phyloP scores from a whole-genome alignment of 2,329 filamentous ascomycete genomes.

The Colletotrichum ledebouriae region DNA sequence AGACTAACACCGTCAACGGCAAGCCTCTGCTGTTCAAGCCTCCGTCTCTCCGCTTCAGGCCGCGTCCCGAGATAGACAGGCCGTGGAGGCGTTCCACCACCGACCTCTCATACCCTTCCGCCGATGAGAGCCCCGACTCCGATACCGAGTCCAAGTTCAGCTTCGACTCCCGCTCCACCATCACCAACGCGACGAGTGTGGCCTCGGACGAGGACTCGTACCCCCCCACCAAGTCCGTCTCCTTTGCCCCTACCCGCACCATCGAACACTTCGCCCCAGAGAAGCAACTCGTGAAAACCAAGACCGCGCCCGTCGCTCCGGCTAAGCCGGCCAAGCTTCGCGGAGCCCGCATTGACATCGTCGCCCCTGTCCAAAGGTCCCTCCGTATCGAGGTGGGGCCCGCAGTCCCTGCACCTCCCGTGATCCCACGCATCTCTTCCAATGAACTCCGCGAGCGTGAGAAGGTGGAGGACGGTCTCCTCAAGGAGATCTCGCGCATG shows the following conservation, averaged over 20 bases:
- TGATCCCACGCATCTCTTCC: conserved; percentile 27
- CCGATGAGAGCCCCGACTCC: conserved; percentile 41
- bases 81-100: conserved; percentile 38
- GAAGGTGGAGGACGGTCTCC: conserved; percentile 31
- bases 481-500: conserved; percentile 40
- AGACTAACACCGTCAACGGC: conserved; percentile 9
- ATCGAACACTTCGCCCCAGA: conserved; percentile 10
- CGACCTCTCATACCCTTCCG: conserved; percentile 29
- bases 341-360: conserved; percentile 34
- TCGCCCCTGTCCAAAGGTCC: conserved; percentile 24
- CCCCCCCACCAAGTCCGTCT: conserved; percentile 30
- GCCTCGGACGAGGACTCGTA: conserved; percentile 28
- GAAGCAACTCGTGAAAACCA: conserved; percentile 26
- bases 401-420: conserved; percentile 30
- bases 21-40: conserved; percentile 41
- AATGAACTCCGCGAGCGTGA: conserved; percentile 36
- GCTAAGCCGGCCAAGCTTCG: conserved; percentile 39
- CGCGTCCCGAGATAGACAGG: conserved; percentile 28
- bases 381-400: conserved; percentile 29
- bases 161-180: conserved; percentile 35
- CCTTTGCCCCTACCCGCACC: conserved; percentile 19
- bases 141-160: conserved; percentile 42
- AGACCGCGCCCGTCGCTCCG: conserved; percentile 24
- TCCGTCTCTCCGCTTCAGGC: conserved; percentile 38
- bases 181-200: conserved; percentile 43